These are phyloP conservation scores for Millerago galiae DNA, from an alignment of 805 yeast species.

Conservation along the genomic window DNA sequence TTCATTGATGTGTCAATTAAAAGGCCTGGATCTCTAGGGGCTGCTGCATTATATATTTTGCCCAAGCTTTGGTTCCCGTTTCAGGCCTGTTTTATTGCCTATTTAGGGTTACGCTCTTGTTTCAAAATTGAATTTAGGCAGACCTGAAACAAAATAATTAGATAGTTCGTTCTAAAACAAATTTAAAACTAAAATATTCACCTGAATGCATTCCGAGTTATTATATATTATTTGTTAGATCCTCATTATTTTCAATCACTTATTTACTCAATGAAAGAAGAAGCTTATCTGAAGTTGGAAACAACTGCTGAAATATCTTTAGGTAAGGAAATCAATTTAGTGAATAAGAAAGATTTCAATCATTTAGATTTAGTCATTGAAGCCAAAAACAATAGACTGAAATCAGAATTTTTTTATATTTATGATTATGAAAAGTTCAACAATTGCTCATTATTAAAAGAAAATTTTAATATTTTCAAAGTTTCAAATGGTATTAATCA, in stretches of 20 bases:
- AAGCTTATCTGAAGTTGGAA: constrained; percentile 13
- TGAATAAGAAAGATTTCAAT: constrained; percentile 19
- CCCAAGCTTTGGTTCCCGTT: neutral
- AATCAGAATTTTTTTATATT: constrained; percentile 26
- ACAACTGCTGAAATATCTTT: constrained; percentile 20
- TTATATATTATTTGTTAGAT: neutral
- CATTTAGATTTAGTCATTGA: constrained; percentile 24
- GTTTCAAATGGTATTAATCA: constrained; percentile 22
- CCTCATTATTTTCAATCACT: neutral
- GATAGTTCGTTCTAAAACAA: neutral
- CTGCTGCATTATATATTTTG: too few species aligned
- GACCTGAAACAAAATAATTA: neutral
- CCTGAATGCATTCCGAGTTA: neutral
- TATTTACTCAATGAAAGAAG: constrained; percentile 1
- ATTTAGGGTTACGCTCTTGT: neutral
- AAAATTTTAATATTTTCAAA: constrained; percentile 19
- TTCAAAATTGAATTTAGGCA: neutral
- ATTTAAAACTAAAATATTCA: neutral
- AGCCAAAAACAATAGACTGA: constrained; percentile 24
- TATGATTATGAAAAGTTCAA: constrained; percentile 28
- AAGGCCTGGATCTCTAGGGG: too few species aligned
- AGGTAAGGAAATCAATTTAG: constrained; percentile 23
- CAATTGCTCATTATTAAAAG: constrained; percentile 21
- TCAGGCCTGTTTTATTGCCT: neutral
- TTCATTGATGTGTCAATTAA: too few species aligned